These are phyloP conservation scores for Apiospora malaysiana DNA, from an alignment of 2,329 filamentous ascomycete species.

Conservation along the genomic window DNA sequence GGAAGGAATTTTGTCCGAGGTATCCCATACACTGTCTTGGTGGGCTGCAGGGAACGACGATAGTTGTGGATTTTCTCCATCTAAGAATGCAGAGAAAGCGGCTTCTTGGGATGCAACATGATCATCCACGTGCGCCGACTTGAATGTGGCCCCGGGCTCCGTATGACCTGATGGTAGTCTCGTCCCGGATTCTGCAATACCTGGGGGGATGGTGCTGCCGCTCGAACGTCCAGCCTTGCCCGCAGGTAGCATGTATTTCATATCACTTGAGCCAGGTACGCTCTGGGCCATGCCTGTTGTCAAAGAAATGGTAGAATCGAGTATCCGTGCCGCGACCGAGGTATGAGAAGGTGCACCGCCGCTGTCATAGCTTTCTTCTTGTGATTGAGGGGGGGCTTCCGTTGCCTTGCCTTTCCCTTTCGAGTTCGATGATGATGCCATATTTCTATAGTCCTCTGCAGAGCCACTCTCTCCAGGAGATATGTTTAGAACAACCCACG, in stretches of 20 bases:
- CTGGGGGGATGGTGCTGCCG: slow-evolving; percentile 13
- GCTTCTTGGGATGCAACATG: slow-evolving; percentile 41
- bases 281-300: background rate
- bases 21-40: background rate
- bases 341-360: background rate
- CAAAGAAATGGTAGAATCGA: slow-evolving; percentile 12
- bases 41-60: slow-evolving; percentile 19
- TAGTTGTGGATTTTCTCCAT: slow-evolving; percentile 32
- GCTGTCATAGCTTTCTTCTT: background rate
- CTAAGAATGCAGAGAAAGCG: slow-evolving; percentile 45
- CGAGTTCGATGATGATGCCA: background rate
- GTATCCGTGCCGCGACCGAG: background rate
- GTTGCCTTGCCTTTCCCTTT: slow-evolving; percentile 13
- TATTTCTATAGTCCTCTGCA: background rate
- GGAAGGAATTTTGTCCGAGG: background rate
- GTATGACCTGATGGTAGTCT: background rate
- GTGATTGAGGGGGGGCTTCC: background rate
- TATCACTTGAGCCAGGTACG: background rate
- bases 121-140: slow-evolving; percentile 34
- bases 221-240: slow-evolving; percentile 16
- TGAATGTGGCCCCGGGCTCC: slow-evolving; percentile 30
- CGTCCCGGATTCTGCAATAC: slow-evolving; percentile 7
- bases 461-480: background rate
- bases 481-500: background rate
- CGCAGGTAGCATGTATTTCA: background rate